These are phyloP conservation scores for Berkeleyomyces rouxiae DNA, from an alignment of 2,329 filamentous ascomycete species.

Conservation along the genomic window DNA sequence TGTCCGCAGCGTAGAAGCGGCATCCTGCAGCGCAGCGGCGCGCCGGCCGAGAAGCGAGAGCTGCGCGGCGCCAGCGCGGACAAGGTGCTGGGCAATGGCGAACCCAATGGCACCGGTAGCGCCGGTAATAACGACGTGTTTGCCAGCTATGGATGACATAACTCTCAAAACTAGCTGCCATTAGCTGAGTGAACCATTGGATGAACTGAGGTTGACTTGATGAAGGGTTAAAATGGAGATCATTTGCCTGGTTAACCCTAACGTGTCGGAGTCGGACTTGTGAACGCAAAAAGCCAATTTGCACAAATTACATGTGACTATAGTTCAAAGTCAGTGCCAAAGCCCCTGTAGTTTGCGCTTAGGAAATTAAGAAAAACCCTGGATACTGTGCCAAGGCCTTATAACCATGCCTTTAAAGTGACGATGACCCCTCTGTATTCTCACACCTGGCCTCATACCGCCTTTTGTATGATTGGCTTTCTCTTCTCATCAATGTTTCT, in stretches of 20 bases:
- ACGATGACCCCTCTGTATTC: neutral
- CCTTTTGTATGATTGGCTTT: neutral
- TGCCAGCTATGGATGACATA: constrained; percentile 24
- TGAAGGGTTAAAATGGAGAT: too few species aligned
- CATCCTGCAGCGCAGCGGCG: constrained; percentile 27
- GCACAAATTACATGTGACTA: neutral
- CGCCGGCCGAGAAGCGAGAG: constrained; percentile 46
- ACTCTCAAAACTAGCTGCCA: too few species aligned
- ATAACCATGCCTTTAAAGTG: neutral
- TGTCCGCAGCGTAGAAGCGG: constrained; percentile 20
- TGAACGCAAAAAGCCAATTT: neutral
- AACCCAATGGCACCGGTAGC: constrained; percentile 54
- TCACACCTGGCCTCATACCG: neutral
- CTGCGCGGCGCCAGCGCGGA: constrained; percentile 36
- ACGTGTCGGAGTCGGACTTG: neutral
- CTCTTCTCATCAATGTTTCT: neutral
- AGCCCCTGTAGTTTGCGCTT: neutral
- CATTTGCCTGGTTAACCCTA: neutral
- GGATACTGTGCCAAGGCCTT: neutral
- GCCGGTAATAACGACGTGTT: constrained; percentile 47
- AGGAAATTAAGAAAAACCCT: neutral
- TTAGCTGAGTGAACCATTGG: neutral
- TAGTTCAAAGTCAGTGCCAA: neutral
- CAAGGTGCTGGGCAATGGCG: constrained; percentile 50
- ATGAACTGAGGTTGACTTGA: too few species aligned